Percentiles rank a stretch among this genome's conserved stretches.
Evolutionary conservation across 73 alveolate species (phyloP).

Genomic region (Paramecium tetraurelia): DNA sequence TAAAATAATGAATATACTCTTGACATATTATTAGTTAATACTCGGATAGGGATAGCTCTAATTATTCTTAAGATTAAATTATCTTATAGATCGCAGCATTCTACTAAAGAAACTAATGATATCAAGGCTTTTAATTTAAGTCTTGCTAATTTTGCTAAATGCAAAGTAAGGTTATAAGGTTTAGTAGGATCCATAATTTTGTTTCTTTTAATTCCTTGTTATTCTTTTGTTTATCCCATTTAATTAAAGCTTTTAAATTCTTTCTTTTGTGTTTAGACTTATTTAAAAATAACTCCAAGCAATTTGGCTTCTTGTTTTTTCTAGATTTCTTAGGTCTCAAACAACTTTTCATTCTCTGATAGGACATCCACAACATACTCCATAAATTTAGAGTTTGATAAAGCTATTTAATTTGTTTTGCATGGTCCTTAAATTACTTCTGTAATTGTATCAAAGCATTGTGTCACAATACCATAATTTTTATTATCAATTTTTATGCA

Average conservation of each 20-base stretch:
- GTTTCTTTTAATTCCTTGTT: not conserved
- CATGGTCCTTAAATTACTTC: slow-evolving; percentile 71
- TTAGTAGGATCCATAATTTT: not conserved
- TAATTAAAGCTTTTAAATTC: not conserved
- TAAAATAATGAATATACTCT: slow-evolving; percentile 34
- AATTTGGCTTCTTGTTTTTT: not conserved
- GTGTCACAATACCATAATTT: slow-evolving; percentile 39
- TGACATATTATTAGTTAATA: slow-evolving; percentile 50
- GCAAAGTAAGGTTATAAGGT: not conserved
- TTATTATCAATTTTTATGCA: not conserved
- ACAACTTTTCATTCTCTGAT: slow-evolving; percentile 41
- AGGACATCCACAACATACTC: slow-evolving; percentile 50
- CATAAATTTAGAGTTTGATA: slow-evolving; percentile 51
- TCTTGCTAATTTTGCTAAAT: slow-evolving; percentile 55
- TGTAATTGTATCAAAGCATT: slow-evolving; percentile 69
- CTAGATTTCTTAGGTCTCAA: not conserved
- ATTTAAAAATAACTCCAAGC: not conserved
- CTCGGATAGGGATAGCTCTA: slow-evolving; percentile 58
- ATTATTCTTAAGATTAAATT: slow-evolving; percentile 48
- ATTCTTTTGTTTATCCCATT: not conserved
- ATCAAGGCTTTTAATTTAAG: slow-evolving; percentile 57
- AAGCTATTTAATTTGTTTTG: slow-evolving; percentile 41
- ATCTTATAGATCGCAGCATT: slow-evolving; percentile 56
- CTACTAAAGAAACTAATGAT: slow-evolving; percentile 58
- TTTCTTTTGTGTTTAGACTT: not conserved